Conservation (phyloP, 1,284 basidiomycete genomes). For the Limonomyces culmigenus region DNA sequence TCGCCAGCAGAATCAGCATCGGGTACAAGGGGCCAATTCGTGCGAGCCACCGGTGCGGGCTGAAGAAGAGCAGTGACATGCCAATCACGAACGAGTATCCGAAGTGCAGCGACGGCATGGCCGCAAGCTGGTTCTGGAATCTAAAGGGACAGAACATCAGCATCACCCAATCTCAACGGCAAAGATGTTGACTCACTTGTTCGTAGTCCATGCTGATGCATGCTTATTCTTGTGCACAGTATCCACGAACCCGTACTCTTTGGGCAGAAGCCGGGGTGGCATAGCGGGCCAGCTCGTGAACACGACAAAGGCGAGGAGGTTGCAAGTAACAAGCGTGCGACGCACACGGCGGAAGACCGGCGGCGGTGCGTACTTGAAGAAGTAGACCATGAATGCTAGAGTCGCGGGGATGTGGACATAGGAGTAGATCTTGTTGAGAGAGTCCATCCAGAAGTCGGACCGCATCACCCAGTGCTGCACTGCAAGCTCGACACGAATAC, state of each 20-base stretch:
- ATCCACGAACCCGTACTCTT: constrained; percentile 6
- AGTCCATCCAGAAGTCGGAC: constrained; percentile 9
- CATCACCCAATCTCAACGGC: background rate
- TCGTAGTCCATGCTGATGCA: constrained; percentile 6
- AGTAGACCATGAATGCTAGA: constrained; percentile 16
- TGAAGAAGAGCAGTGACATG: constrained; percentile 10
- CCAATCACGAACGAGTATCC: constrained; percentile 12
- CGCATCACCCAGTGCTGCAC: constrained; percentile 14
- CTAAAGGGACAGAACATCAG: background rate
- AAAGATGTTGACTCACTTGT: constrained; percentile 3
- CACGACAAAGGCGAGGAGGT: constrained; percentile 17
- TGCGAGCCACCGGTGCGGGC: constrained; percentile 11
- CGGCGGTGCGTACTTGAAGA: constrained; percentile 13
- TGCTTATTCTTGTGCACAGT: constrained; percentile 5
- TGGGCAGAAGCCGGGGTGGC: constrained; percentile 15
- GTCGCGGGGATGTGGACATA: constrained; percentile 20
- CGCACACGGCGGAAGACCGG: constrained; percentile 14
- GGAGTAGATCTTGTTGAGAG: constrained; percentile 18
- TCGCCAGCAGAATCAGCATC: constrained; percentile 15
- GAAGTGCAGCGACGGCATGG: constrained; percentile 7
- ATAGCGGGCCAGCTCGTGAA: constrained; percentile 20
- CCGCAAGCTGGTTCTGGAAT: constrained; percentile 7
- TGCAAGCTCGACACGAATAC: constrained; percentile 14
- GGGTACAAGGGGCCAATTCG: constrained; percentile 12
- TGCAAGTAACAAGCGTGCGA: constrained; percentile 16